Conservation (phyloP, 305 asterid species). For the Fraxinus baroniana region DNA sequence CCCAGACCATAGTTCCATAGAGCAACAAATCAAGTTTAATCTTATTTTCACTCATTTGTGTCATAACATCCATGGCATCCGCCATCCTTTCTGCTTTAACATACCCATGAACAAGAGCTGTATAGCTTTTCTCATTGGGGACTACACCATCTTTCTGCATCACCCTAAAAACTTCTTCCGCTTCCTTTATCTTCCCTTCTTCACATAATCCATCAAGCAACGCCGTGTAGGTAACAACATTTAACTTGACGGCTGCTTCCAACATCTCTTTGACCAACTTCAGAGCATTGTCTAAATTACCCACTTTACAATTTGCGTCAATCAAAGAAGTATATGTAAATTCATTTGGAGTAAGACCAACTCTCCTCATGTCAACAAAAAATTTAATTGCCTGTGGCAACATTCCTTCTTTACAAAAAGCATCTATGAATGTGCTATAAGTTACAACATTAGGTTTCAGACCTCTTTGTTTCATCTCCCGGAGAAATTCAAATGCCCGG, state of each 20-base stretch:
- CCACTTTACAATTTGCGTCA: constrained; percentile 74
- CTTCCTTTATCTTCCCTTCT: constrained; percentile 69
- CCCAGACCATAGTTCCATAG: constrained; percentile 81
- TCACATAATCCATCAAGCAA: constrained; percentile 75
- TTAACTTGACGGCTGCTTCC: constrained; percentile 63
- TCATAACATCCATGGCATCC: constrained; percentile 57
- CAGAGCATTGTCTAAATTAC: constrained; percentile 60
- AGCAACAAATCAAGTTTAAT: constrained; percentile 55
- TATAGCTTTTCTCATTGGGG: constrained; percentile 65
- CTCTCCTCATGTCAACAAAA: constrained; percentile 81
- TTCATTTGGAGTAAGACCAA: constrained; percentile 80
- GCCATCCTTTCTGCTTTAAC: constrained; percentile 59
- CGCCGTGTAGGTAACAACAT: constrained; percentile 69
- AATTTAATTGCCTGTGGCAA: constrained; percentile 71
- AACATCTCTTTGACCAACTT: constrained; percentile 81
- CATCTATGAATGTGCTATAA: constrained; percentile 84
- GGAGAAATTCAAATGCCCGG: constrained; percentile 56
- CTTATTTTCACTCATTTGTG: constrained; percentile 57
- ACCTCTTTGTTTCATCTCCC: constrained; percentile 68
- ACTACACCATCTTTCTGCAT: constrained; percentile 54
- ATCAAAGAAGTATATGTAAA: constrained; percentile 76
- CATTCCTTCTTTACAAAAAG: constrained; percentile 90
- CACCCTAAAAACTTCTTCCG: constrained; percentile 65
- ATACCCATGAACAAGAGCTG: constrained; percentile 78
- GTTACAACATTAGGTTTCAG: constrained; percentile 78